A percentile compares a stretch with the other conserved stretches of the same genome.
phyloP scores from a whole-genome alignment of 2,329 filamentous ascomycete genomes.

The Rhinocladiella mackenziei region DNA sequence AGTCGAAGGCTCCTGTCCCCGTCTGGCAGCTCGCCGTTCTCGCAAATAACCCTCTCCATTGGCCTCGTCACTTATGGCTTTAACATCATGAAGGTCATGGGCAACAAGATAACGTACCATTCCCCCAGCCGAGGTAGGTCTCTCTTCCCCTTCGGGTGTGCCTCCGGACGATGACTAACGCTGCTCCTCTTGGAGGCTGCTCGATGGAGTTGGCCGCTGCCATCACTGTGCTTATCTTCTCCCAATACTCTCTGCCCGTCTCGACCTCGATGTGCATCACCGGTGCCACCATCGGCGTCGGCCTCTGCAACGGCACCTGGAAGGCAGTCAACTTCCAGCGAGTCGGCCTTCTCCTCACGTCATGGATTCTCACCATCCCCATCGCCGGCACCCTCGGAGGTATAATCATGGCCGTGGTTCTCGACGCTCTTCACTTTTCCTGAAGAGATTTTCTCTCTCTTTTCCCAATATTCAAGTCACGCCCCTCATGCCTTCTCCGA shows the following conservation, averaged over 20 bases:
- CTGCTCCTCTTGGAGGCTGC: too few species aligned
- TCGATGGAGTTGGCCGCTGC: conserved; percentile 79
- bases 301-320: conserved; percentile 68
- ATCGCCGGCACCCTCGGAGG: conserved; percentile 57
- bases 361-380: conserved; percentile 65
- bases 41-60: conserved; percentile 57
- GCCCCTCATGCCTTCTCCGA: too few species aligned
- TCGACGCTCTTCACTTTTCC: conserved; percentile 62
- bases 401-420: conserved; percentile 49
- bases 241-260: conserved; percentile 69
- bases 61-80: conserved; percentile 73
- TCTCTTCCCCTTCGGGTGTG: too few species aligned
- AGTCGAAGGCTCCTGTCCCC: conserved; percentile 62
- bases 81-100: conserved; percentile 85
- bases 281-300: conserved; percentile 72
- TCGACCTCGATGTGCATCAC: conserved; percentile 79
- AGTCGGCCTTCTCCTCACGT: conserved; percentile 62
- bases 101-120: conserved; percentile 74
- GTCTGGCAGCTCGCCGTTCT: conserved; percentile 74
- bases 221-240: conserved; percentile 71
- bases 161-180: too few species aligned
- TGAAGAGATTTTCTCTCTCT: too few species aligned
- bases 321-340: conserved; percentile 74
- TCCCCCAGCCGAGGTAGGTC: conserved; percentile 53
- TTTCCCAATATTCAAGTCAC: too few species aligned